Conservation (phyloP, 768 basidiomycete species). For the Clitopilus passeckerianus region DNA sequence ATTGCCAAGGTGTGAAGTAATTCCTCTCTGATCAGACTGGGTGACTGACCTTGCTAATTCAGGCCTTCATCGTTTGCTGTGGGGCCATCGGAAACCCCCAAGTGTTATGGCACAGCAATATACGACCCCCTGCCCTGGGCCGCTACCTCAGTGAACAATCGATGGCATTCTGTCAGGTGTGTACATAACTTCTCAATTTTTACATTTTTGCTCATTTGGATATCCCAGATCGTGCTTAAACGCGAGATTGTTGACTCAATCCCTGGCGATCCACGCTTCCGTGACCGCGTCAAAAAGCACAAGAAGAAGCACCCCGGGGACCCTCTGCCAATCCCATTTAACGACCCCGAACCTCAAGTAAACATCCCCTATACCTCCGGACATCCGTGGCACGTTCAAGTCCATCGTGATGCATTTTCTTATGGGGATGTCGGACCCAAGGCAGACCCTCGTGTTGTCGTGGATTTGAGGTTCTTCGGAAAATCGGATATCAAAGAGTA, state of each 20-base stretch:
- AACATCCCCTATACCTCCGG: conserved; percentile 2
- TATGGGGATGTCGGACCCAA: conserved; percentile 24
- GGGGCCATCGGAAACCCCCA: background rate
- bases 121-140: background rate
- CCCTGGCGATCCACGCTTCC: conserved; percentile 8
- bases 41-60: too few relatives aligned
- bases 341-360: conserved; percentile 27
- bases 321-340: conserved; percentile 16
- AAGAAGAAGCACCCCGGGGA: conserved; percentile 11
- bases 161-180: conserved; percentile 12
- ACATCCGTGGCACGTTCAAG: conserved; percentile 26
- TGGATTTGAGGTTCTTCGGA: conserved; percentile 25
- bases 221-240: conserved; percentile 1
- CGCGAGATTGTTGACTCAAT: background rate
- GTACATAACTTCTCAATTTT: background rate
- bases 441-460: conserved; percentile 24
- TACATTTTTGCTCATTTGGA: conserved; percentile 1
- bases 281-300: conserved; percentile 12
- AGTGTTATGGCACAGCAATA: background rate
- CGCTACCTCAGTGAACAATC: background rate
- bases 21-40: background rate
- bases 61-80: background rate
- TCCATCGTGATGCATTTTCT: conserved; percentile 29
- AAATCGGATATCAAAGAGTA: conserved; percentile 6
- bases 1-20: background rate